Percentiles rank a stretch among this genome's conserved stretches.
Evolutionary conservation across 371 early-diverging fungal genomes (phyloP).

Genomic region (Gilbertella persicaria): DNA sequence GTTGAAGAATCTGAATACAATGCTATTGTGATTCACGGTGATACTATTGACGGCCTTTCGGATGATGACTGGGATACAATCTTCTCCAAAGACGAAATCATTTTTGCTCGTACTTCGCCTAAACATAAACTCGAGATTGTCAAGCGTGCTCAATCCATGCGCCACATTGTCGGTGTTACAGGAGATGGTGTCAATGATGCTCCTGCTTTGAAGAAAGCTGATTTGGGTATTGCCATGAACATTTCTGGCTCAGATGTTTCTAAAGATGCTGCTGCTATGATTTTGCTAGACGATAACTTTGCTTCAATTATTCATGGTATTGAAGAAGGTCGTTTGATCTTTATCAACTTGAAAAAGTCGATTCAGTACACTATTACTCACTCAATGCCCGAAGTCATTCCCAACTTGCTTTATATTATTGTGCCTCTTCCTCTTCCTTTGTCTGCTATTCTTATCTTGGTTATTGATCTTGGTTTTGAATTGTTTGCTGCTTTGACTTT

Average conservation of each 20-base stretch:
- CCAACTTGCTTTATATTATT: conserved; percentile 81
- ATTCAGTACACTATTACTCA: conserved; percentile 92
- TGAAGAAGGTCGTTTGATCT: conserved; percentile 94
- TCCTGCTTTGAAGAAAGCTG: conserved; percentile 93
- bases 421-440: conserved; percentile 90
- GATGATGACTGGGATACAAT: conserved; percentile 86
- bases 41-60: conserved; percentile 75
- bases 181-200: conserved; percentile 98
- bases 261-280: conserved; percentile 97
- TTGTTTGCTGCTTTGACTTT: conserved; percentile 82
- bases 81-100: conserved; percentile 36
- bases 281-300: conserved; percentile 95
- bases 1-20: conserved; percentile 79
- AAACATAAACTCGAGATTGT: conserved; percentile 54
- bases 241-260: conserved; percentile 92
- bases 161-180: conserved; percentile 55
- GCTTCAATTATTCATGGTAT: conserved; percentile 87
- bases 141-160: conserved; percentile 36
- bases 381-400: conserved; percentile 82
- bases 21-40: conserved; percentile 94
- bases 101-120: conserved; percentile 61
- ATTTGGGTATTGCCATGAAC: conserved; percentile 98
- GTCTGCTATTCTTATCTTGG: conserved; percentile 81
- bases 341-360: conserved; percentile 93
- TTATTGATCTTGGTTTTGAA: conserved; percentile 94